A percentile compares a stretch with the other conserved stretches of the same genome.
These are phyloP conservation scores for Alternaria sp. DNA, from an alignment of 2,329 filamentous ascomycete species.

Conservation along the genomic window DNA sequence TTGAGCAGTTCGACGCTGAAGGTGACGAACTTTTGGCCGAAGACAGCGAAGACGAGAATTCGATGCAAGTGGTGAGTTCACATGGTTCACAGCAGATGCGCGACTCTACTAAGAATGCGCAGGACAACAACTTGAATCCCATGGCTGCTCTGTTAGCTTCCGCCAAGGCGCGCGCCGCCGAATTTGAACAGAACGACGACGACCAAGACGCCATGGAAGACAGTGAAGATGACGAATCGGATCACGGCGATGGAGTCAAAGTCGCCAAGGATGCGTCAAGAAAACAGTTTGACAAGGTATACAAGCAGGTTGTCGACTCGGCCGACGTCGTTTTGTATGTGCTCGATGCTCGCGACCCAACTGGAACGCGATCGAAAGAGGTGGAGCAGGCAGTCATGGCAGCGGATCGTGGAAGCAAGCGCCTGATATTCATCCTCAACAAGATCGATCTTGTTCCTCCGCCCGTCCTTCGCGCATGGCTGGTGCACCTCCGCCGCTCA, in stretches of 20 bases:
- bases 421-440: constrained; percentile 91
- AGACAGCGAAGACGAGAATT: constrained; percentile 64
- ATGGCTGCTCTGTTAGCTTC: constrained; percentile 93
- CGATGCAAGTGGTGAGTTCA: constrained; percentile 61
- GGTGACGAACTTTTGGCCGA: constrained; percentile 62
- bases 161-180: constrained; percentile 77
- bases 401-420: constrained; percentile 82
- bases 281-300: constrained; percentile 92
- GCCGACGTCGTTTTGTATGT: constrained; percentile 94
- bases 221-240: constrained; percentile 62
- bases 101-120: constrained; percentile 11
- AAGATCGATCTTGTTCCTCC: constrained; percentile 93
- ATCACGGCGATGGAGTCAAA: constrained; percentile 47
- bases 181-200: constrained; percentile 73
- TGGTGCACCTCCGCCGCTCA: constrained; percentile 82
- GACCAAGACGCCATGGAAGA: constrained; percentile 67
- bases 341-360: constrained; percentile 88
- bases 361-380: constrained; percentile 88
- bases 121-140: constrained; percentile 78
- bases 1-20: constrained; percentile 55
- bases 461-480: constrained; percentile 83
- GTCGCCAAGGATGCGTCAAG: constrained; percentile 71
- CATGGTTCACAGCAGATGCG: neutral
- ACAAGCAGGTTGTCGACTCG: constrained; percentile 89
- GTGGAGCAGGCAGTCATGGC: constrained; percentile 92